Conservation (phyloP, 176 grass and related monocot genomes). For the Triticum dicoccoides region DNA sequence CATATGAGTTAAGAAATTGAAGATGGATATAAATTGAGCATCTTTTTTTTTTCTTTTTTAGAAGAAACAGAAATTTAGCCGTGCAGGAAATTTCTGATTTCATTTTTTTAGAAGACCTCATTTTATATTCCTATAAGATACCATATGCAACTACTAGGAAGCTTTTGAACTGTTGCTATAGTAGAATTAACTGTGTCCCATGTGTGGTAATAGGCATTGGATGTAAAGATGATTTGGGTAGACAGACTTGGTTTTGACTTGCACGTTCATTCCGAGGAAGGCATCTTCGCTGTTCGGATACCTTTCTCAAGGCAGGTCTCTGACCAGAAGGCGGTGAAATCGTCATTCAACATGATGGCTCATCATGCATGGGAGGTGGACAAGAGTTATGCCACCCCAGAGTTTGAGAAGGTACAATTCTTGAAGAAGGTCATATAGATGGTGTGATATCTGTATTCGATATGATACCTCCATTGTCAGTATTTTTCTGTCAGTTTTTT, state of each 20-base stretch:
- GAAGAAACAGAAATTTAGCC: background rate
- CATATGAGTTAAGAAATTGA: background rate
- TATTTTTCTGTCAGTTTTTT: conserved; percentile 8
- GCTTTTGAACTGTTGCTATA: background rate
- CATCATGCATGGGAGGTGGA: conserved; percentile 97
- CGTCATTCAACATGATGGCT: conserved; percentile 92
- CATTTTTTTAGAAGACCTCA: conserved; percentile 1
- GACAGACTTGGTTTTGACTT: conserved; percentile 85
- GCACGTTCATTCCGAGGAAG: conserved; percentile 57
- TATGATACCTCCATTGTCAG: background rate
- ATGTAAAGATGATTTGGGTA: conserved; percentile 91
- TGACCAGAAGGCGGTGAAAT: conserved; percentile 86
- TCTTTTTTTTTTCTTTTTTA: background rate
- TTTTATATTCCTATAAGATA: background rate
- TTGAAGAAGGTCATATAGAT: conserved; percentile 80
- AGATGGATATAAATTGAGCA: background rate
- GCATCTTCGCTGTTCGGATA: conserved; percentile 62
- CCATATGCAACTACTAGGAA: background rate
- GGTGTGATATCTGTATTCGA: background rate
- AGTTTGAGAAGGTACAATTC: conserved; percentile 68
- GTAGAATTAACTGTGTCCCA: background rate
- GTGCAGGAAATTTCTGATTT: background rate
- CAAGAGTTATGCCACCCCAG: conserved; percentile 59
- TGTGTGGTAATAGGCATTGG: conserved; percentile 40
- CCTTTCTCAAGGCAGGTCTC: conserved; percentile 80